Base-by-base conservation (phyloP, 805 yeast genomes). In the Yarrowia osloensis region DNA sequence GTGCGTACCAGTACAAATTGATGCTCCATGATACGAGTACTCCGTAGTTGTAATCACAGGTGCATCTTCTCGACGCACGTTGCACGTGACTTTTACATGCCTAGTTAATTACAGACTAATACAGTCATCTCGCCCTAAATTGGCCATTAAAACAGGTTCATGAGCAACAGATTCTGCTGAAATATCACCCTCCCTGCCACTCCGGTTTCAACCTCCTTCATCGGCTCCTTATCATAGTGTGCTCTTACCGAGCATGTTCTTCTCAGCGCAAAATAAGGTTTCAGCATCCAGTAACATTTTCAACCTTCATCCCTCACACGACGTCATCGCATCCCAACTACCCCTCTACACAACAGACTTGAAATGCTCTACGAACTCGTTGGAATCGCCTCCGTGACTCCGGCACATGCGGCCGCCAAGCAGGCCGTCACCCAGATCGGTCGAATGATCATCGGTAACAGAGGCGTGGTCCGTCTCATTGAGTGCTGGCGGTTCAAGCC, bases 401-500 rank as follows among this genome's bases (percentile, higher is more conserved):
- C 78, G 57, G 77, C 79, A 21, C 82, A 81, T 17, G 74, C 80
- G 7, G 94, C 89, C 71, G 91, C 92, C 17, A 86, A 85, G 70
- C 89, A 87, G 75, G 78, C 84, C 37, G 82, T 84, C 24, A 79
- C 83, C 7, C 91, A 96, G 0, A 82, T 93, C 31, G 98, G 98
- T 11, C 88, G 86, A 75, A 81, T 91, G 74, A 85, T 94, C 31
- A 84, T 95, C 68, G 85, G 86, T 69, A 93, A 94, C 78, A 91
- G 97, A 82, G 99, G 99, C 62, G 94, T 94, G n/a, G 87, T 94
- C 42, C 85, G 98, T 75, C 87, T 86, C 69, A 85, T 94, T 54
- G 84, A 88, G 63, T 89, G 92, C 70, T 78, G 93, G 76, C 98
- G 97, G 0, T 84, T 87, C 47, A 85, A 85, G 69, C 86, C 87